A percentile compares a stretch with the other conserved stretches of the same genome.
These are phyloP conservation scores for Jatropha multifida DNA, from an alignment of 441 rosid genomes.

Conservation along the genomic window DNA sequence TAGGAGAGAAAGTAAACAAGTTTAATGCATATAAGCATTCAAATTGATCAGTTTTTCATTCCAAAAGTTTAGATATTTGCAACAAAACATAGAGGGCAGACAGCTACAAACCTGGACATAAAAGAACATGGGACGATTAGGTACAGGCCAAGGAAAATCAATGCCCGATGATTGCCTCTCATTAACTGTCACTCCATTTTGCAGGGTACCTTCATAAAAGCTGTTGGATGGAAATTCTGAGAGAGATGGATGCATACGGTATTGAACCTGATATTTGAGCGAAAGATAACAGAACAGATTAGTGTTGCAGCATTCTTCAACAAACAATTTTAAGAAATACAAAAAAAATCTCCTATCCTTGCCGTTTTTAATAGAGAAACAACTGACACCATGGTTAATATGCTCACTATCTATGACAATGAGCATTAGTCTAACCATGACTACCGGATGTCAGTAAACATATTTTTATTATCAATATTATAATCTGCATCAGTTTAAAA, in stretches of 20 bases:
- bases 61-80: background rate
- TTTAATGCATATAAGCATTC: background rate
- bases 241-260: conserved; percentile 98
- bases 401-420: background rate
- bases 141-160: conserved; percentile 99
- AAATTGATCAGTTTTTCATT: background rate
- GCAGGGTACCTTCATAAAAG: conserved; percentile 97
- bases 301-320: conserved; percentile 7
- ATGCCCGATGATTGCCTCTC: conserved; percentile 95
- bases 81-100: background rate
- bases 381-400: background rate
- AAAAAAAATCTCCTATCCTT: background rate
- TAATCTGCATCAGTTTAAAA: background rate
- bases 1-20: background rate
- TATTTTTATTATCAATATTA: background rate
- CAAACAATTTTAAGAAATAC: background rate
- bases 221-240: conserved; percentile 98
- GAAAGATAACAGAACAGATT: conserved; percentile 9
- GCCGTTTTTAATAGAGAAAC: background rate
- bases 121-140: conserved; percentile 98
- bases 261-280: conserved; percentile 70
- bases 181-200: conserved; percentile 96
- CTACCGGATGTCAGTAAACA: background rate
- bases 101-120: conserved; percentile 82
- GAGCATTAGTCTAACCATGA: background rate